These are phyloP conservation scores for Boletus rufocinnamomeus DNA, from an alignment of 768 basidiomycete genomes.

Conservation along the genomic window DNA sequence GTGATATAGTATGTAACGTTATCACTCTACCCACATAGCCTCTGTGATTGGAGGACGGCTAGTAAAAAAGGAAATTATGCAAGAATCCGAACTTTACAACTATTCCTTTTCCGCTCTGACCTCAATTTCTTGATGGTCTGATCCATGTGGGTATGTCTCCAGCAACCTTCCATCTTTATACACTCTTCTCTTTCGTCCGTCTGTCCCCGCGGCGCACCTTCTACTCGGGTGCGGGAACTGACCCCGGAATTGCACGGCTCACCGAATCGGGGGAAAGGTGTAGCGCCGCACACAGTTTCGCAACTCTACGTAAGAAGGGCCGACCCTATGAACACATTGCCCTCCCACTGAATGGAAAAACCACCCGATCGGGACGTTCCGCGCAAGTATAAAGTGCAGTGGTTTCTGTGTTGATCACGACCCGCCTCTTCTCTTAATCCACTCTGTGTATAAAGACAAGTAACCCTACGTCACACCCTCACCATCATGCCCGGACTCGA, in stretches of 20 bases:
- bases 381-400: constrained; percentile 25
- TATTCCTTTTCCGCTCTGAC: background rate
- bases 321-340: constrained; percentile 26
- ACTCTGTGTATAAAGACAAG: constrained; percentile 25
- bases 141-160: constrained; percentile 8
- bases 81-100: background rate
- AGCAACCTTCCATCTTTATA: constrained; percentile 16
- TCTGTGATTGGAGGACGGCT: background rate
- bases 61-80: background rate
- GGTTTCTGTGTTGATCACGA: background rate
- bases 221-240: constrained; percentile 10
- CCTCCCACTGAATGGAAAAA: constrained; percentile 13
- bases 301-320: constrained; percentile 26
- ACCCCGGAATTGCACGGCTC: constrained; percentile 1
- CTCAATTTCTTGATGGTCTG: constrained; percentile 1
- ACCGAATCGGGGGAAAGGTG: constrained; percentile 12
- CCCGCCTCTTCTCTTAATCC: constrained; percentile 17
- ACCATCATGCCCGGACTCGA: constrained; percentile 38
- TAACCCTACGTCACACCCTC: constrained; percentile 9
- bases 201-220: constrained; percentile 26
- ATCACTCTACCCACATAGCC: background rate
- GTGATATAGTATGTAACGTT: background rate
- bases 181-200: constrained; percentile 14
- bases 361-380: constrained; percentile 13
- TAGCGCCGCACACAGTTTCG: constrained; percentile 12